phyloP scores from a whole-genome alignment of 768 basidiomycete genomes.

The Lentinula boryana region DNA sequence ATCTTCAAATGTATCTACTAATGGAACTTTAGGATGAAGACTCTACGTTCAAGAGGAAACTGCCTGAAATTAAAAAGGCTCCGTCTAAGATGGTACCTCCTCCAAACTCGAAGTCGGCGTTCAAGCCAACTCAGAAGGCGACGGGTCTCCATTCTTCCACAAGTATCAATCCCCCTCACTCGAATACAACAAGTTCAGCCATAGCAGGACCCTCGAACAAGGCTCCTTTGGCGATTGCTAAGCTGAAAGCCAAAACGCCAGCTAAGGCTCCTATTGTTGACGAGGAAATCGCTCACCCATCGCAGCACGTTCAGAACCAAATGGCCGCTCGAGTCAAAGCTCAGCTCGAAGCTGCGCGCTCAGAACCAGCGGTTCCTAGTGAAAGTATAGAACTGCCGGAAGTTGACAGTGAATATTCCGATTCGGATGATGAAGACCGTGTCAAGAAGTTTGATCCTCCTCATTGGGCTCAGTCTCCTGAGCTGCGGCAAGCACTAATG shows the following conservation, averaged over 20 bases:
- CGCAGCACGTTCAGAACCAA: conserved; percentile 56
- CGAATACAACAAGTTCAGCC: conserved; percentile 16
- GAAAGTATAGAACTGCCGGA: conserved; percentile 92
- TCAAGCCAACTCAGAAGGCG: conserved; percentile 40
- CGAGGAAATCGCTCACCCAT: conserved; percentile 52
- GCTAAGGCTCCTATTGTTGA: conserved; percentile 29
- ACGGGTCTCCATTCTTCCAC: conserved; percentile 41
- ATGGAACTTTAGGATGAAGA: conserved; percentile 54
- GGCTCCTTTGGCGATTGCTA: background rate
- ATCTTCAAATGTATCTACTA: conserved; percentile 1
- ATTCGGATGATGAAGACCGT: conserved; percentile 88
- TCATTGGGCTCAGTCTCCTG: conserved; percentile 89
- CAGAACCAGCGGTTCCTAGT: conserved; percentile 46
- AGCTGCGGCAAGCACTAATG: conserved; percentile 71
- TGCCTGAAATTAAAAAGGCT: conserved; percentile 53
- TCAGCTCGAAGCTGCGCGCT: conserved; percentile 55
- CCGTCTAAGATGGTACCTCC: conserved; percentile 12
- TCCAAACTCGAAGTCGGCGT: conserved; percentile 6
- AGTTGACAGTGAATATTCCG: conserved; percentile 94
- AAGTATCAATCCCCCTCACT: conserved; percentile 32
- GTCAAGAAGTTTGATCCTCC: conserved; percentile 70
- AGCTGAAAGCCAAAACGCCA: conserved; percentile 12
- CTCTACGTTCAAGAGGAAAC: conserved; percentile 63
- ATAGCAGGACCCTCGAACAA: conserved; percentile 20
- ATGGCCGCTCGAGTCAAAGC: conserved; percentile 71